Conservation (phyloP, 1,284 basidiomycete species). For the Jaminaea rosea region DNA sequence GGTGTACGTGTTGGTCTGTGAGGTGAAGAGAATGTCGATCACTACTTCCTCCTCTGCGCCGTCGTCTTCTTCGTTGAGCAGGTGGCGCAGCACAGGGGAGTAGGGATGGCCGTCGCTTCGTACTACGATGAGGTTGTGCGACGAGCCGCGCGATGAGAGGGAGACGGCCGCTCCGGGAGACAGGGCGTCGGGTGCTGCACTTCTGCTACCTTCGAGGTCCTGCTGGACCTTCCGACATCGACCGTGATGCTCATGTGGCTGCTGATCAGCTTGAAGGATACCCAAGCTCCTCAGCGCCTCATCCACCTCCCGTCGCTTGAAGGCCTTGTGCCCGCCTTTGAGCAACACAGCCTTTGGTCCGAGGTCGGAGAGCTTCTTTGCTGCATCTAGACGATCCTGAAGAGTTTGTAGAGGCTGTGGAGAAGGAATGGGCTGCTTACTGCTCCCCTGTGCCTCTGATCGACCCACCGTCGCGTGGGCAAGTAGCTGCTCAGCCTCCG, state of each 20-base stretch:
- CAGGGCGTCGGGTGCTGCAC: too few species aligned
- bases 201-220: too few species aligned
- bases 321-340: conserved; percentile 75
- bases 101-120: too few species aligned
- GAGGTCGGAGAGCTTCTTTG: conserved; percentile 53
- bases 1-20: conserved; percentile 1
- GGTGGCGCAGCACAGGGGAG: too few species aligned
- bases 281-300: conserved; percentile 5
- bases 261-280: too few species aligned
- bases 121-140: too few species aligned
- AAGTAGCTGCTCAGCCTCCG: conserved; percentile 66
- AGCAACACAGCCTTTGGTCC: conserved; percentile 62
- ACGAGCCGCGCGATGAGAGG: too few species aligned
- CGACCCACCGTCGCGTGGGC: too few species aligned
- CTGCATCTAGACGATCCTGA: conserved; percentile 48
- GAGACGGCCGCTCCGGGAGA: too few species aligned
- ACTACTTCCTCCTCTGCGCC: conserved; percentile 16
- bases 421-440: not conserved
- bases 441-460: conserved; percentile 6
- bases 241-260: too few species aligned
- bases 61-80: too few species aligned
- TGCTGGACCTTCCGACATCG: too few species aligned
- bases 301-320: conserved; percentile 11
- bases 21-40: conserved; percentile 58
- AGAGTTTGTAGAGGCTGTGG: not conserved